Percentiles rank a stretch among this genome's conserved stretches.
These are phyloP conservation scores for Solanum dulcamara DNA, from an alignment of 257 asterid genomes.

Conservation along the genomic window DNA sequence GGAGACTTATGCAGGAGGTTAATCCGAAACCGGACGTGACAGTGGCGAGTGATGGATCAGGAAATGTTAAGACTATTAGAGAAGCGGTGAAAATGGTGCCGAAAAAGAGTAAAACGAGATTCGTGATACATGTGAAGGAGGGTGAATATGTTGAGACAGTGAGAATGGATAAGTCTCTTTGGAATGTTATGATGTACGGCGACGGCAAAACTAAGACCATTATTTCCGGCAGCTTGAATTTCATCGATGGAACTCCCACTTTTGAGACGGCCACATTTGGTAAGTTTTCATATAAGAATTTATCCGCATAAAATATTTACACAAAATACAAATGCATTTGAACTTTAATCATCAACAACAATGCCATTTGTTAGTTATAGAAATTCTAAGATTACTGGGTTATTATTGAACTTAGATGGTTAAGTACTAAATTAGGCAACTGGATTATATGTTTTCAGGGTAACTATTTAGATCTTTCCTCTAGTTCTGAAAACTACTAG, in stretches of 20 bases:
- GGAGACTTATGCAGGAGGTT: slow-evolving; percentile 40
- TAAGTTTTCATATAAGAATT: slow-evolving; percentile 10
- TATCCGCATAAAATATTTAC: not conserved
- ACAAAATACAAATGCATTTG: not conserved
- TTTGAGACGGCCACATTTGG: slow-evolving; percentile 66
- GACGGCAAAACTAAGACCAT: slow-evolving; percentile 43
- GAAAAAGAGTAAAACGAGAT: slow-evolving; percentile 32
- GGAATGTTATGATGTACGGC: slow-evolving; percentile 84
- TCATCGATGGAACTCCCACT: slow-evolving; percentile 44
- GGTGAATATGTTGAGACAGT: slow-evolving; percentile 55
- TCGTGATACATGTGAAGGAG: slow-evolving; percentile 43
- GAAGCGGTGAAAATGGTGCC: slow-evolving; percentile 56
- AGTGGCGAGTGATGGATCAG: slow-evolving; percentile 56
- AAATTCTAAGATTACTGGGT: not conserved
- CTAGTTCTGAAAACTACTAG: not conserved
- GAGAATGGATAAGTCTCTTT: slow-evolving; percentile 37
- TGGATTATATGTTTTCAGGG: no score
- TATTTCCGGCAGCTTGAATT: slow-evolving; percentile 38
- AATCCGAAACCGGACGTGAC: slow-evolving; percentile 37
- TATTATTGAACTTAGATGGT: not conserved
- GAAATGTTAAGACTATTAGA: slow-evolving; percentile 25
- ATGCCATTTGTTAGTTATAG: not conserved
- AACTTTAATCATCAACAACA: not conserved
- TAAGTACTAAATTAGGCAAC: not conserved
- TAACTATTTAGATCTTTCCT: not conserved